These are phyloP conservation scores for Nigrospora osmanthi DNA, from an alignment of 2,329 filamentous ascomycete genomes.

Conservation along the genomic window DNA sequence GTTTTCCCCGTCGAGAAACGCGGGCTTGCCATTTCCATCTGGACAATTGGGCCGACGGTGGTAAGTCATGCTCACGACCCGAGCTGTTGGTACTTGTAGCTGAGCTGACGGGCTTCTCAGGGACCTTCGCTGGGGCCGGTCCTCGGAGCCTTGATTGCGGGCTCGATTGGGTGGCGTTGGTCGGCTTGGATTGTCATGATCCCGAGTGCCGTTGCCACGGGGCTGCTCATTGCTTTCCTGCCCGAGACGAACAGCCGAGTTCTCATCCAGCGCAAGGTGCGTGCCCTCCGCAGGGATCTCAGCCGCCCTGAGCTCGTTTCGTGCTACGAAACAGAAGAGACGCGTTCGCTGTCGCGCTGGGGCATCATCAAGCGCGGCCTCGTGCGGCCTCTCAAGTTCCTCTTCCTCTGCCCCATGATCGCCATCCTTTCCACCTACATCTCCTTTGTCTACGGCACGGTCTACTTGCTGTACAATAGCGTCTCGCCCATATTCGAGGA, in stretches of 20 bases:
- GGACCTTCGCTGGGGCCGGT: constrained; percentile 9
- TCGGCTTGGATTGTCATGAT: constrained; percentile 45
- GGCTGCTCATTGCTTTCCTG: constrained; percentile 30
- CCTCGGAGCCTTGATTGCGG: constrained; percentile 35
- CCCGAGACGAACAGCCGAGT: constrained; percentile 41
- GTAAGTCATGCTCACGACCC: constrained; percentile 6
- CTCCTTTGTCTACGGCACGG: constrained; percentile 42
- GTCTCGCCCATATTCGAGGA: constrained; percentile 41
- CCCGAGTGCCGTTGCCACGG: constrained; percentile 24
- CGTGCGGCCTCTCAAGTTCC: constrained; percentile 42
- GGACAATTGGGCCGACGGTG: constrained; percentile 35
- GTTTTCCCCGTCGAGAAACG: constrained; percentile 39
- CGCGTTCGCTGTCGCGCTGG: constrained; percentile 13
- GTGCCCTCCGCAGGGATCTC: constrained; percentile 34
- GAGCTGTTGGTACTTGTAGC: too few relatives aligned
- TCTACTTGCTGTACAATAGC: constrained; percentile 47
- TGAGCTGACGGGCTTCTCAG: not conserved
- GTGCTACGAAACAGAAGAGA: constrained; percentile 31
- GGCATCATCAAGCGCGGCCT: constrained; percentile 32
- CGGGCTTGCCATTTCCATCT: constrained; percentile 40
- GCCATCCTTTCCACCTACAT: constrained; percentile 39
- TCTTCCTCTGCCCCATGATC: constrained; percentile 39
- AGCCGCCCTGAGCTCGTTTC: constrained; percentile 34
- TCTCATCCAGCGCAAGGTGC: constrained; percentile 41
- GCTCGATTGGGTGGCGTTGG: constrained; percentile 45